Evolutionary conservation across 2,329 filamentous ascomycete species (phyloP).

Genomic region (Bisporella sp.): DNA sequence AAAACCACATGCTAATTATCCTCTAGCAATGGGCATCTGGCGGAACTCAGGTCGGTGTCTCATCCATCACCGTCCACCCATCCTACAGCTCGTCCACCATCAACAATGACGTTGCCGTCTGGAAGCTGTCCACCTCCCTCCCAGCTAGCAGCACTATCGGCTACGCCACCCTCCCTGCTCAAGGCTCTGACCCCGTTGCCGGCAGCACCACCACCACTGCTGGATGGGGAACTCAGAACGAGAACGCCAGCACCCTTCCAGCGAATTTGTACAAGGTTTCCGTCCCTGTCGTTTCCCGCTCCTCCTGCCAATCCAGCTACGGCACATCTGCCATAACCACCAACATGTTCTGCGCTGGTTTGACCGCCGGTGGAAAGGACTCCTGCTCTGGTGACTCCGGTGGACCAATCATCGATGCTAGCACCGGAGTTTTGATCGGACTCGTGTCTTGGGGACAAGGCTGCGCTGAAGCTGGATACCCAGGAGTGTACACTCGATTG

Average conservation of each 20-base stretch:
- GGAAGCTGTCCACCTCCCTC: slow-evolving; percentile 13
- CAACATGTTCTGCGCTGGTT: slow-evolving; percentile 17
- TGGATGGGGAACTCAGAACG: slow-evolving; percentile 1
- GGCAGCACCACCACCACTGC: slow-evolving; percentile 6
- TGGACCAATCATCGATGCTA: slow-evolving; percentile 16
- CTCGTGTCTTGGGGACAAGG: slow-evolving; percentile 15
- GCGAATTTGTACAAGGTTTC: slow-evolving; percentile 12
- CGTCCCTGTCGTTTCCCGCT: slow-evolving; percentile 14
- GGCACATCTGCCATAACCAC: slow-evolving; percentile 9
- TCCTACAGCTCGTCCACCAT: slow-evolving; percentile 7
- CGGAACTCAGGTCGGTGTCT: slow-evolving; percentile 10
- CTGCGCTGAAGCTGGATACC: slow-evolving; percentile 12
- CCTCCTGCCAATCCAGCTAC: slow-evolving; percentile 10
- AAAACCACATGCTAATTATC: not conserved
- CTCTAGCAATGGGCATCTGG: slow-evolving; percentile 13
- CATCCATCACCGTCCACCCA: slow-evolving; percentile 11
- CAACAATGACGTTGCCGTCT: slow-evolving; percentile 14
- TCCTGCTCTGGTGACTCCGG: slow-evolving; percentile 16
- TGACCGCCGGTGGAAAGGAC: slow-evolving; percentile 15
- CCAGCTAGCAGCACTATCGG: slow-evolving; percentile 10
- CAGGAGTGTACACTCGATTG: slow-evolving; percentile 14
- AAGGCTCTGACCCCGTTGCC: slow-evolving; percentile 14
- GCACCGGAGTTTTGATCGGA: slow-evolving; percentile 12
- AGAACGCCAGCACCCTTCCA: slow-evolving; percentile 6
- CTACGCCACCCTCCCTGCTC: slow-evolving; percentile 11